A percentile compares a stretch with the other conserved stretches of the same genome.
These are phyloP conservation scores for Hemileia vastatrix DNA, from an alignment of 1,284 basidiomycete species.

Conservation along the genomic window DNA sequence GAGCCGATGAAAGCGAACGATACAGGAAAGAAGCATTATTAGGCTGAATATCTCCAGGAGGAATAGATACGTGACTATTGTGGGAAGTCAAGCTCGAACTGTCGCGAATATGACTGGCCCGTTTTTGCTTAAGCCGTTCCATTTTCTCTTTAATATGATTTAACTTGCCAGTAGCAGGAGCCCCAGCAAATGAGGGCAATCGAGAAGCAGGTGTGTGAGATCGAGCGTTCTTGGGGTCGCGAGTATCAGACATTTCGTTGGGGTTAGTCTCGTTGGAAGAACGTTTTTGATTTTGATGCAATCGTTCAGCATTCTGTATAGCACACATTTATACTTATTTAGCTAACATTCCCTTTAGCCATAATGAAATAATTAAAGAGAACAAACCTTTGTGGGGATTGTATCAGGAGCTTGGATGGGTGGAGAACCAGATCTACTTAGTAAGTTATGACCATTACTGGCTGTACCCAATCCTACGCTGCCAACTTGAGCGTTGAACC, in stretches of 20 bases:
- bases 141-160: slow-evolving; percentile 18
- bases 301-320: slow-evolving; percentile 1
- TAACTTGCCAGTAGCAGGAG: slow-evolving; percentile 7
- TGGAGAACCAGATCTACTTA: too few relatives aligned
- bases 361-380: background rate
- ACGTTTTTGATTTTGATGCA: background rate
- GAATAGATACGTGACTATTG: background rate
- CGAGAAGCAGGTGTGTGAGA: slow-evolving; percentile 12
- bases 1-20: background rate
- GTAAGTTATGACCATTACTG: too few relatives aligned
- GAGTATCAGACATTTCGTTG: slow-evolving; percentile 19
- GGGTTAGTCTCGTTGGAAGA: slow-evolving; percentile 19
- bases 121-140: slow-evolving; percentile 16
- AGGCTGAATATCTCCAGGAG: background rate
- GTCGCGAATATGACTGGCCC: slow-evolving; percentile 21
- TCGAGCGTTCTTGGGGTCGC: slow-evolving; percentile 17
- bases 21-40: background rate
- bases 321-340: too few relatives aligned
- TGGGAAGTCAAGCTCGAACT: background rate
- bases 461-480: too few relatives aligned
- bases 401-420: background rate
- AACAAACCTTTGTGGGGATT: background rate
- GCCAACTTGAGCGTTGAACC: background rate
- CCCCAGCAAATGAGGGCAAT: slow-evolving; percentile 1
- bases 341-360: too few relatives aligned